Percentiles rank a stretch among this genome's conserved stretches.
Conservation (phyloP, 768 basidiomycete genomes). For the Pulveroboletus sp. region DNA sequence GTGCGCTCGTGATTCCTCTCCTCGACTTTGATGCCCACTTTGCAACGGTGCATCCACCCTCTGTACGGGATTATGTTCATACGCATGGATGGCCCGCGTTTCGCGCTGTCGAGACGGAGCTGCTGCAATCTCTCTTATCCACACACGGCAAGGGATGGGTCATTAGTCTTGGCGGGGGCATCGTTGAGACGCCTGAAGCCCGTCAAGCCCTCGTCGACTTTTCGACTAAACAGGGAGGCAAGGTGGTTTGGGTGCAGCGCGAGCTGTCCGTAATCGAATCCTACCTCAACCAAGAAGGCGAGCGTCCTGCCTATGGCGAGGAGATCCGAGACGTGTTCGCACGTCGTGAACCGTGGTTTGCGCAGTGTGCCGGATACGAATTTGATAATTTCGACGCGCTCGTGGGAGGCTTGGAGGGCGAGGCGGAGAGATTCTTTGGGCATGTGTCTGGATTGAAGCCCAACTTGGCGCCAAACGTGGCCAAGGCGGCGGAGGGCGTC, state of each 20-base stretch:
- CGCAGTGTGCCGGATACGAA: slow-evolving; percentile 76
- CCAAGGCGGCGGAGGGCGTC: slow-evolving; percentile 35
- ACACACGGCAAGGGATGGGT: slow-evolving; percentile 59
- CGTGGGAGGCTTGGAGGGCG: slow-evolving; percentile 38
- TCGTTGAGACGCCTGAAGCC: slow-evolving; percentile 82
- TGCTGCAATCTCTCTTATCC: slow-evolving; percentile 65
- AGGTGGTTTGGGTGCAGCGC: slow-evolving; percentile 83
- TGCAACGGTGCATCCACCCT: slow-evolving; percentile 54
- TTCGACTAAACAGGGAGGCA: slow-evolving; percentile 48
- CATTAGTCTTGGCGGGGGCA: slow-evolving; percentile 90
- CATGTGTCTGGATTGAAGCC: slow-evolving; percentile 75
- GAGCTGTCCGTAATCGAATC: slow-evolving; percentile 77
- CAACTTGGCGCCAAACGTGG: slow-evolving; percentile 59
- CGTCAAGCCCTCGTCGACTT: slow-evolving; percentile 71
- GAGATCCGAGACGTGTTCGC: slow-evolving; percentile 78
- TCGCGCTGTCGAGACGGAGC: slow-evolving; percentile 71
- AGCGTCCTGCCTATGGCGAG: slow-evolving; percentile 88
- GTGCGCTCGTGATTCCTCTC: slow-evolving; percentile 66
- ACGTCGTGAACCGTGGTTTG: slow-evolving; percentile 84
- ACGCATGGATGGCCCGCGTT: slow-evolving; percentile 87
- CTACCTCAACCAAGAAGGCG: slow-evolving; percentile 73
- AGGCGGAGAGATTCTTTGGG: slow-evolving; percentile 82
- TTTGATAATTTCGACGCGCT: slow-evolving; percentile 72
- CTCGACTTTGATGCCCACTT: slow-evolving; percentile 88
- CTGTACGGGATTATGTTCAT: slow-evolving; percentile 76